phyloP scores from a whole-genome alignment of 2,329 filamentous ascomycete genomes.

The Massarina eburnea region DNA sequence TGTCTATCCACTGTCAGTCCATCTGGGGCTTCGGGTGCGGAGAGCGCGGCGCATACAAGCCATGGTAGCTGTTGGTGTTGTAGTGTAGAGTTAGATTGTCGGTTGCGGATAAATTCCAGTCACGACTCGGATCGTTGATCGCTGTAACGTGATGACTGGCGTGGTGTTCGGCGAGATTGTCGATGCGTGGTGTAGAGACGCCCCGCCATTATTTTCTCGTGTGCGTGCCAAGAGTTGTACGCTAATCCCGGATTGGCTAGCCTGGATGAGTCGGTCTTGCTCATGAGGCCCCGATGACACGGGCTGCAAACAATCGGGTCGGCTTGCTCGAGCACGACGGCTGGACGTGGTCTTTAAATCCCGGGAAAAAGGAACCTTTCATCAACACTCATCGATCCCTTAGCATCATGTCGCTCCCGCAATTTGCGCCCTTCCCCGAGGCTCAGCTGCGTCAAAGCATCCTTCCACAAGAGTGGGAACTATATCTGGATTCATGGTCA shows the following conservation, averaged over 20 bases:
- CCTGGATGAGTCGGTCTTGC: neutral
- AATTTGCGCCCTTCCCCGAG: conserved; percentile 77
- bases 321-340: neutral
- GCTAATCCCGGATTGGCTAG: neutral
- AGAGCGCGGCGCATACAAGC: conserved; percentile 27
- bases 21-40: neutral
- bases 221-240: conserved; percentile 5
- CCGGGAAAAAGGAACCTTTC: too few species aligned
- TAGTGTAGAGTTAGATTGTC: conserved; percentile 20
- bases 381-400: neutral
- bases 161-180: conserved; percentile 28
- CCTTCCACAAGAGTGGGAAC: conserved; percentile 71
- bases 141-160: conserved; percentile 59
- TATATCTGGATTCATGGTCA: conserved; percentile 76
- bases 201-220: neutral
- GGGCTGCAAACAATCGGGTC: neutral
- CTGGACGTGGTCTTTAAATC: too few species aligned
- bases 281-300: neutral
- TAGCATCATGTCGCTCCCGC: conserved; percentile 59
- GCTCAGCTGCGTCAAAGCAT: conserved; percentile 67
- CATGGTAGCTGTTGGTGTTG: conserved; percentile 29
- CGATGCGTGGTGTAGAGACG: conserved; percentile 18
- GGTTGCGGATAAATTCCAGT: conserved; percentile 41
- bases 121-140: conserved; percentile 51
- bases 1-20: conserved; percentile 55